These are phyloP conservation scores for Pichia sp. DNA, from an alignment of 1,139 yeast species.

Conservation along the genomic window DNA sequence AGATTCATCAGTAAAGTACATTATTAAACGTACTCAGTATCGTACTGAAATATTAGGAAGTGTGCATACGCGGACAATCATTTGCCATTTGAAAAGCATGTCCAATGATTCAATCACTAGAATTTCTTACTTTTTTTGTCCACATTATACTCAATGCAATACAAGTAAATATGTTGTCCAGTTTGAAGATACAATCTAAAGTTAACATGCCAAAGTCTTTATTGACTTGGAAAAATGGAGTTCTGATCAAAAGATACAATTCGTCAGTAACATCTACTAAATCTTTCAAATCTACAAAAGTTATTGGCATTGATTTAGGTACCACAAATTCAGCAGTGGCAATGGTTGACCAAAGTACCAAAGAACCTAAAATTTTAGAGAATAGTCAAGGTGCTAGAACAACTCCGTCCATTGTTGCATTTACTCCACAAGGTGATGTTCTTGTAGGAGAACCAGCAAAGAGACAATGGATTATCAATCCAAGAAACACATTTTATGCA, in stretches of 20 bases:
- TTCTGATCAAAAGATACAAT: neutral
- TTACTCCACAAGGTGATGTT: constrained; percentile 36
- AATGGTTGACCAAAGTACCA: constrained; percentile 39
- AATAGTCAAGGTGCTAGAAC: constrained; percentile 64
- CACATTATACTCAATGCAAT: neutral
- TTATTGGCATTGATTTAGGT: constrained; percentile 73
- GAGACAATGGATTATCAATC: constrained; percentile 59
- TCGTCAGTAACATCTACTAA: constrained; percentile 1
- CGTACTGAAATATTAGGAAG: too few species aligned
- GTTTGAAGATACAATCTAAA: neutral
- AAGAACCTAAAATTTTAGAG: constrained; percentile 51
- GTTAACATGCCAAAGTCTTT: neutral
- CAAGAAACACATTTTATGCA: constrained; percentile 65
- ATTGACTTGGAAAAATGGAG: neutral
- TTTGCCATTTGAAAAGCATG: too few species aligned
- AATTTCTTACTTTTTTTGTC: neutral
- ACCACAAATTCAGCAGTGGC: constrained; percentile 84
- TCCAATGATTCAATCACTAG: too few species aligned
- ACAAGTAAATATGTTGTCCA: neutral
- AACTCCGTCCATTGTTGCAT: constrained; percentile 69
- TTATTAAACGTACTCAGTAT: too few species aligned
- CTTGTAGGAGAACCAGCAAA: constrained; percentile 61
- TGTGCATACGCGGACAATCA: too few species aligned
- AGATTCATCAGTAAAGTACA: too few species aligned
- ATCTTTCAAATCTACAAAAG: constrained; percentile 26